phyloP scores from a whole-genome alignment of 2,329 filamentous ascomycete species.

The Alternaria sp. region DNA sequence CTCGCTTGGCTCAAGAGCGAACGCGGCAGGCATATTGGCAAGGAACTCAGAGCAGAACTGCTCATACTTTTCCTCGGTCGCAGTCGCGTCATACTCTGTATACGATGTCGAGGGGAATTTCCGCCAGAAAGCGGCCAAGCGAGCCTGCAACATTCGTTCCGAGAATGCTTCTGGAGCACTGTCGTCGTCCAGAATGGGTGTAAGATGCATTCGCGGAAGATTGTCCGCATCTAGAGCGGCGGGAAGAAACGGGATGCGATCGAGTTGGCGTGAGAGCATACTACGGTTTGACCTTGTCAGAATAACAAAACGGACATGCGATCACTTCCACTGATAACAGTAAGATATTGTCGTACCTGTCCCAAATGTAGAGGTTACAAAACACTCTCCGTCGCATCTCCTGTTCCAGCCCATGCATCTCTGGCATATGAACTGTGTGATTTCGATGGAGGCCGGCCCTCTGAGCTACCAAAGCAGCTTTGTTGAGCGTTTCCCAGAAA shows the following conservation, averaged over 20 bases:
- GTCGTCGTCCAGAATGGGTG: background rate
- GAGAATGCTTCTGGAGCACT: background rate
- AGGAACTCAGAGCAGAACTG: constrained; percentile 16
- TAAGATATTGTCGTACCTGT: constrained; percentile 3
- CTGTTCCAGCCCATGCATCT: constrained; percentile 13
- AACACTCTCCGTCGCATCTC: constrained; percentile 13
- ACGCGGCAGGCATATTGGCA: constrained; percentile 4
- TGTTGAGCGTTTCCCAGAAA: constrained; percentile 12
- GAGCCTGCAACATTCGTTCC: background rate
- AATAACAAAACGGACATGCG: background rate
- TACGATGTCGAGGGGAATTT: background rate
- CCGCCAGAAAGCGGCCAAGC: background rate
- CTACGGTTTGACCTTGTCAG: background rate
- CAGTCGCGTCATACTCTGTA: constrained; percentile 5
- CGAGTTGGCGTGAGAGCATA: background rate
- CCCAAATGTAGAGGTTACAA: constrained; percentile 19
- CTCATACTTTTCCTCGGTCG: constrained; percentile 13
- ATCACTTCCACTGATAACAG: background rate
- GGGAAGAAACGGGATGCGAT: background rate
- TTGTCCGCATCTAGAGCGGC: background rate
- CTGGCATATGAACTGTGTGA: background rate
- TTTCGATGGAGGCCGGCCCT: constrained; percentile 6
- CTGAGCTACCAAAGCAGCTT: constrained; percentile 9
- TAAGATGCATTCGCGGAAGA: background rate
- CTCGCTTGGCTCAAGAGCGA: constrained; percentile 9